A percentile compares a stretch with the other conserved stretches of the same genome.
These are phyloP conservation scores for Dactylellina haptotyla DNA, from an alignment of 2,329 filamentous ascomycete species.

Conservation along the genomic window DNA sequence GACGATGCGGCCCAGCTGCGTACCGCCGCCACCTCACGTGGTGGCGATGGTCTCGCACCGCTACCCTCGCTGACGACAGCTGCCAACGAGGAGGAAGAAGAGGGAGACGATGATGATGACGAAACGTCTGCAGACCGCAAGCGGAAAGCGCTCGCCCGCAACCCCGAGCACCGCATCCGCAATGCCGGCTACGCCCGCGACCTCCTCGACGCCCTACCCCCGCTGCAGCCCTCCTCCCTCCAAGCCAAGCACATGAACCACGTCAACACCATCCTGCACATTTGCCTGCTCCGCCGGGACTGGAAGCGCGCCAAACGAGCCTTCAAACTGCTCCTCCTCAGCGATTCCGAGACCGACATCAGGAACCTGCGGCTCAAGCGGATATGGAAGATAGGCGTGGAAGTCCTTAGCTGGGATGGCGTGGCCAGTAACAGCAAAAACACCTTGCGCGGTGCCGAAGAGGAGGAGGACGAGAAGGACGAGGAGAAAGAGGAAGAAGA, in stretches of 20 bases:
- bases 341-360: conserved; percentile 38
- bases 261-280: conserved; percentile 56
- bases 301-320: conserved; percentile 56
- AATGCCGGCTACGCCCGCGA: conserved; percentile 40
- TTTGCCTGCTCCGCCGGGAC: conserved; percentile 55
- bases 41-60: conserved; percentile 9
- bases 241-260: conserved; percentile 55
- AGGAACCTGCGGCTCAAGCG: conserved; percentile 48
- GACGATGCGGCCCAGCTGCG: background rate
- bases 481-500: too few relatives aligned
- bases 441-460: too few relatives aligned
- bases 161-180: conserved; percentile 39
- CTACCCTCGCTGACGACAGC: conserved; percentile 31
- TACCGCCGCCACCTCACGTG: background rate
- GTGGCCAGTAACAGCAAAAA: background rate
- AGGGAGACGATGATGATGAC: conserved; percentile 12
- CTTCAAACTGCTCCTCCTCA: conserved; percentile 55
- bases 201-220: conserved; percentile 42
- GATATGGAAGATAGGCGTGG: conserved; percentile 56
- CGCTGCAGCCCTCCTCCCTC: conserved; percentile 37
- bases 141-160: conserved; percentile 21
- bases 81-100: background rate
- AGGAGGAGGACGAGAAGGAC: background rate
- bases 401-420: conserved; percentile 54
- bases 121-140: conserved; percentile 8